Evolutionary conservation across 495 filamentous ascomycete species (phyloP), one percentile per base, ranked within the genome.

Genomic region (Penicillium riverlandense): DNA sequence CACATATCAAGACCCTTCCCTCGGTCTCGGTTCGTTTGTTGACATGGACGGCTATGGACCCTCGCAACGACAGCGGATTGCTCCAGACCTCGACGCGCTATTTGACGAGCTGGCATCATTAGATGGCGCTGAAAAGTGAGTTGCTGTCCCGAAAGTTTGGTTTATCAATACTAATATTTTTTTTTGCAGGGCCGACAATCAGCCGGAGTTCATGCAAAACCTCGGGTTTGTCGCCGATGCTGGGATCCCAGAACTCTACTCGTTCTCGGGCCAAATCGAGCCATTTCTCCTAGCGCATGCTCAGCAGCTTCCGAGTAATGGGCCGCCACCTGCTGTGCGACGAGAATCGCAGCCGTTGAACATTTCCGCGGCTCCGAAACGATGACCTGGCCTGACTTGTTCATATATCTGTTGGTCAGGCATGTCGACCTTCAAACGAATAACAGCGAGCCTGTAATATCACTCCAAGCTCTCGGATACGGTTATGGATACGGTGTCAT

Each of bases 201-300:
- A 59, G 41, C 58, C 63, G 0, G 67, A 70, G 37, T 70, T 70
- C 48, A 70, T 70, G 67, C 67, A 70, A 37, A 70, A 70, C 13
- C 46, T 70, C 7, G 67, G 67, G 4, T 70, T 69, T 14, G 57
- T 70, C 5, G 49, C 67, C 0, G 61, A 69, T 35, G 52, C 58
- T 1, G 62, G 59, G 0, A 54, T 65, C 4, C 63, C 66, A 0
- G 67, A 69, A 38, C 45, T 69, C 0, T 69, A 64, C 41, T 61
- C 65, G 0, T 70, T 67, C 36, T 56, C 61, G 9, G 54, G 48
- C 45, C 65, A 67, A 30, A 58, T 61, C n/a, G 67, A 70, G 29
- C 63, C 67, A 8, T 67, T 67, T 42, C 43, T 70, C 7, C 43
- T 63, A 8, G 55, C 65, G 1, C 59, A 66, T 34, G 59, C 57